Conservation (phyloP, 257 asterid genomes). For the Solanum tarapatanum region DNA sequence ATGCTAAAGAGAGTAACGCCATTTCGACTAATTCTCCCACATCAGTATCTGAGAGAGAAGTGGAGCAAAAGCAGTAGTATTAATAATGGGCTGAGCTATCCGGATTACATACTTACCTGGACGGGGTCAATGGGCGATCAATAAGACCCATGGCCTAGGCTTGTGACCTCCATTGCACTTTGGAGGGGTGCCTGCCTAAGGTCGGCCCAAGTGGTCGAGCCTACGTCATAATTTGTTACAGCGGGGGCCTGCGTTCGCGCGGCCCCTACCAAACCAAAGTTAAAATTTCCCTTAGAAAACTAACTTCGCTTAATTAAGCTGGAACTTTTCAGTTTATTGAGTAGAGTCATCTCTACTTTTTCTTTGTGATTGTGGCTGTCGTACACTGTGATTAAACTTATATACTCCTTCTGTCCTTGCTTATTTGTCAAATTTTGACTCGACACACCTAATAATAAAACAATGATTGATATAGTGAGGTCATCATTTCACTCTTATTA, state of each 20-base stretch:
- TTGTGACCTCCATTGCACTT: slow-evolving; percentile 21
- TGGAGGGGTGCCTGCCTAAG: slow-evolving; percentile 13
- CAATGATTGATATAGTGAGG: too few relatives aligned
- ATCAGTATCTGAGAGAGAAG: not conserved
- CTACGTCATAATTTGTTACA: not conserved
- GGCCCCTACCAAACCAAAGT: not conserved
- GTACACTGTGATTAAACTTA: too few relatives aligned
- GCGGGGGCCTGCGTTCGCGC: not conserved
- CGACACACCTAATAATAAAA: too few relatives aligned
- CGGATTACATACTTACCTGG: slow-evolving; percentile 15
- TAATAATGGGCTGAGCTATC: not conserved
- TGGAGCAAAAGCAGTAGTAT: not conserved
- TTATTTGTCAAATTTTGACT: too few relatives aligned
- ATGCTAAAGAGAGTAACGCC: not conserved
- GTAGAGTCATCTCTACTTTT: too few relatives aligned
- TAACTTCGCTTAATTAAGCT: too few relatives aligned
- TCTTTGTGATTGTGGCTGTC: too few relatives aligned
- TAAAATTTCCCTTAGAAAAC: not conserved
- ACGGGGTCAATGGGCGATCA: slow-evolving; percentile 20
- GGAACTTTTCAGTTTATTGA: accelerated
- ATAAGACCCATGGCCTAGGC: slow-evolving; percentile 11
- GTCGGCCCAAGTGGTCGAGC: not conserved
- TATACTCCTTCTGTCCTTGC: too few relatives aligned
- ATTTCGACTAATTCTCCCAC: not conserved
- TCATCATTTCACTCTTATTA: too few relatives aligned